Percentiles rank a stretch among this genome's conserved stretches.
Conservation (phyloP, 371 early-diverging fungal species). For the Zopfochytrium polystomum region DNA sequence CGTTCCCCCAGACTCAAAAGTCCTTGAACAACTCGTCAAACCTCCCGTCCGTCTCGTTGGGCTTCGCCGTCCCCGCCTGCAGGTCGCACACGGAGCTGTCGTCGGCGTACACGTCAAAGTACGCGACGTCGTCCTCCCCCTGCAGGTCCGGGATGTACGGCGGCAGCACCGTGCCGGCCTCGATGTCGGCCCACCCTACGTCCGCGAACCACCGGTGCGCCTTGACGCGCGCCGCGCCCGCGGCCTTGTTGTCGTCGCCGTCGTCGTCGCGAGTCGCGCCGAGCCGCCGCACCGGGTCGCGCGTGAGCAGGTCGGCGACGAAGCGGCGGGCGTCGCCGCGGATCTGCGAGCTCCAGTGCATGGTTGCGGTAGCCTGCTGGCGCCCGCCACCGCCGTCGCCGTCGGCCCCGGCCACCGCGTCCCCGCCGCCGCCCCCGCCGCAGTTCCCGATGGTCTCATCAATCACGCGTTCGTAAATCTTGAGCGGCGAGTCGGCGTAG, state of each 20-base stretch:
- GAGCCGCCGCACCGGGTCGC: constrained; percentile 19
- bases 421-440: no score
- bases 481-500: constrained; percentile 61
- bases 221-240: no score
- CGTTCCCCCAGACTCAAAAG: constrained; percentile 24
- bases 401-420: no score
- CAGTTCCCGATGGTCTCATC: no score
- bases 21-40: constrained; percentile 25
- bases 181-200: constrained; percentile 85
- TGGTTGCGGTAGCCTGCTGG: no score
- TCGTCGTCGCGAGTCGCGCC: constrained; percentile 68
- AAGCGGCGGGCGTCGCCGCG: constrained; percentile 64
- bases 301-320: constrained; percentile 54
- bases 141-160: constrained; percentile 51
- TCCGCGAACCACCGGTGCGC: constrained; percentile 89
- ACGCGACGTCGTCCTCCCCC: constrained; percentile 23
- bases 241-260: no score
- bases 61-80: constrained; percentile 19
- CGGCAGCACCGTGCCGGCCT: constrained; percentile 70
- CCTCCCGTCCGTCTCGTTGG: constrained; percentile 9
- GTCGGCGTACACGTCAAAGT: constrained; percentile 27
- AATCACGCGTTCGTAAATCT: constrained; percentile 72
- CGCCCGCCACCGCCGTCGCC: no score
- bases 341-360: constrained; percentile 67
- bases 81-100: constrained; percentile 18